Conservation (phyloP, 306 rosid genomes). For the Prunus salicina region DNA sequence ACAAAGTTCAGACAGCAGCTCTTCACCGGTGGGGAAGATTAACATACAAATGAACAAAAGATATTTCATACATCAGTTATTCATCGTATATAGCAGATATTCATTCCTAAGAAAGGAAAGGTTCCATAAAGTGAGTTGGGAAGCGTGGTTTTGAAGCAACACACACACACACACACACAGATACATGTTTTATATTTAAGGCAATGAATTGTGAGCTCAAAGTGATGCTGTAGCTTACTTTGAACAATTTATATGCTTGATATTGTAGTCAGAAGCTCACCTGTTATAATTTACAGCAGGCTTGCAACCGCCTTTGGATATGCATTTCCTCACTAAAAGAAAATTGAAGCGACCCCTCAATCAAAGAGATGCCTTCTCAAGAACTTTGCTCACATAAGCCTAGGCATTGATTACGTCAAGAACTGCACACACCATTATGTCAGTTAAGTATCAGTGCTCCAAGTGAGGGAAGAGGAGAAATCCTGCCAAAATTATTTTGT, state of each 20-base stretch:
- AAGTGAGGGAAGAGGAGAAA: neutral
- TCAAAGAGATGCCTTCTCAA: neutral
- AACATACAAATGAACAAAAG: neutral
- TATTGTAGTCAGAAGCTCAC: conserved; percentile 4
- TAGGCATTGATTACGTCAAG: neutral
- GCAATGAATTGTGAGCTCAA: neutral
- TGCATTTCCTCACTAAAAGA: neutral
- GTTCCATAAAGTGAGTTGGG: neutral
- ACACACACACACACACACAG: neutral
- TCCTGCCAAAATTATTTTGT: neutral
- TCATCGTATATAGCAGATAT: neutral
- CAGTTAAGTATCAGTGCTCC: neutral
- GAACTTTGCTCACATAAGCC: neutral
- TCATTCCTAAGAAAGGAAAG: neutral
- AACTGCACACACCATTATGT: neutral
- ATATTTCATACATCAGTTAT: neutral
- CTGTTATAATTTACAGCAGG: neutral
- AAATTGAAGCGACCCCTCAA: neutral
- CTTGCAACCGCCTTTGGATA: neutral
- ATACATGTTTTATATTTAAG: neutral
- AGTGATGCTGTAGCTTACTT: neutral
- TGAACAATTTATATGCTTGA: neutral
- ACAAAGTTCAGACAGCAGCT: neutral
- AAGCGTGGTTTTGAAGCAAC: neutral
- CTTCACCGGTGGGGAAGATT: neutral